Percentiles rank a stretch among this genome's conserved stretches.
These are phyloP conservation scores for Cercospora sesami DNA, from an alignment of 2,329 filamentous ascomycete species.

Conservation along the genomic window DNA sequence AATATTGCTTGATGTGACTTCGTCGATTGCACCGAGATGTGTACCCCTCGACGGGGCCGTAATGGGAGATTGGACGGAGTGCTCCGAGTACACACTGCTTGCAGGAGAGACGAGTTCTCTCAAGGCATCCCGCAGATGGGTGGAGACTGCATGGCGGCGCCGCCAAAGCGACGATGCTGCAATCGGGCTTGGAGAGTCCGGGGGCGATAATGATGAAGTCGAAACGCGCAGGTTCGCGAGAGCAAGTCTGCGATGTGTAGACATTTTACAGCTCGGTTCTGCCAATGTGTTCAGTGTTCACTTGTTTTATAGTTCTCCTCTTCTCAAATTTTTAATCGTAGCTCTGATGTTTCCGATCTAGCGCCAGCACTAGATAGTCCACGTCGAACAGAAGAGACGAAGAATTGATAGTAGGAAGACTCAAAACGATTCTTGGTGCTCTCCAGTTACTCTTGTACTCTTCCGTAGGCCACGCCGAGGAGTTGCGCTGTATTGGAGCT, in stretches of 20 bases:
- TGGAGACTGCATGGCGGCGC: background rate
- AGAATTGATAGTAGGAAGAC: background rate
- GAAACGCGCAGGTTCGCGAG: background rate
- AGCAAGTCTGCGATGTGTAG: background rate
- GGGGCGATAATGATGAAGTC: background rate
- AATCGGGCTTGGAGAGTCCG: background rate
- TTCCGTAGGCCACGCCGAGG: background rate
- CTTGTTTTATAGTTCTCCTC: background rate
- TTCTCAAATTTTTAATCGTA: background rate
- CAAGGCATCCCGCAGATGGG: background rate
- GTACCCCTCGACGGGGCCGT: background rate
- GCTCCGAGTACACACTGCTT: background rate
- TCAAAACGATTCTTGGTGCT: background rate
- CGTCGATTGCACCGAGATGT: background rate
- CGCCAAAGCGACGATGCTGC: background rate
- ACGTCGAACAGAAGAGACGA: background rate
- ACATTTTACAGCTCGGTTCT: background rate
- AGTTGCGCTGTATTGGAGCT: background rate
- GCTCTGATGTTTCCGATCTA: background rate
- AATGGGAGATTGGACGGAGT: background rate
- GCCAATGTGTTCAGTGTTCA: background rate
- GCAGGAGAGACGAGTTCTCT: background rate
- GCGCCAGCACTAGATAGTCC: background rate
- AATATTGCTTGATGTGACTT: background rate
- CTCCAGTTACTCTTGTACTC: background rate